phyloP scores from a whole-genome alignment of 2,329 filamentous ascomycete species.

The Cladosporium sp. region DNA sequence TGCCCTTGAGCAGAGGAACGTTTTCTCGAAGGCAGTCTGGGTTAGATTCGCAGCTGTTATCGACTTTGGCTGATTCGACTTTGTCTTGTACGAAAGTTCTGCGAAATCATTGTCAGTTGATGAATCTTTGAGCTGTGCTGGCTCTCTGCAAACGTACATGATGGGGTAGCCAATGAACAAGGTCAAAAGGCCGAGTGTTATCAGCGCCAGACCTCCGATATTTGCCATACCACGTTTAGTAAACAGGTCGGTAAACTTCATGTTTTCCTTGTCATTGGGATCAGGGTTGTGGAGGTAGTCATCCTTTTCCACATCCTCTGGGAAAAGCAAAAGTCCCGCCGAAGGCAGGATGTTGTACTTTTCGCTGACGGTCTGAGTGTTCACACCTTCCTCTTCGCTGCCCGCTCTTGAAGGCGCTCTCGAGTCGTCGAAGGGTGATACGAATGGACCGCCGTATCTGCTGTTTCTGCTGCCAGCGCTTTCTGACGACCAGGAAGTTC shows the following conservation, averaged over 20 bases:
- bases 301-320: slow-evolving; percentile 70
- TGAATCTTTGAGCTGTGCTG: neutral
- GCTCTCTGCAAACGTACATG: slow-evolving; percentile 47
- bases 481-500: slow-evolving; percentile 64
- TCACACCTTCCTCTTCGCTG: slow-evolving; percentile 63
- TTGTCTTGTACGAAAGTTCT: slow-evolving; percentile 14
- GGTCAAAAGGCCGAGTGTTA: slow-evolving; percentile 58
- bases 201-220: slow-evolving; percentile 57
- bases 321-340: slow-evolving; percentile 62
- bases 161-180: slow-evolving; percentile 68
- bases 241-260: slow-evolving; percentile 57
- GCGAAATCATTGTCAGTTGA: neutral
- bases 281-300: slow-evolving; percentile 69
- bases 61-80: slow-evolving; percentile 37
- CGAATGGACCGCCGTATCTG: slow-evolving; percentile 44
- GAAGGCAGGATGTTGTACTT: slow-evolving; percentile 71
- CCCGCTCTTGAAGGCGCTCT: slow-evolving; percentile 54
- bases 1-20: slow-evolving; percentile 47
- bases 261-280: slow-evolving; percentile 58
- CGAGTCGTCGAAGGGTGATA: slow-evolving; percentile 57
- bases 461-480: slow-evolving; percentile 50
- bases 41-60: slow-evolving; percentile 30
- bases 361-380: slow-evolving; percentile 68
- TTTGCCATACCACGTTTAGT: slow-evolving; percentile 62
- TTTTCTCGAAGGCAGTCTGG: slow-evolving; percentile 14